These are phyloP conservation scores for Globisporangium spiculum DNA, from an alignment of 352 stramenopile species.

Conservation along the genomic window DNA sequence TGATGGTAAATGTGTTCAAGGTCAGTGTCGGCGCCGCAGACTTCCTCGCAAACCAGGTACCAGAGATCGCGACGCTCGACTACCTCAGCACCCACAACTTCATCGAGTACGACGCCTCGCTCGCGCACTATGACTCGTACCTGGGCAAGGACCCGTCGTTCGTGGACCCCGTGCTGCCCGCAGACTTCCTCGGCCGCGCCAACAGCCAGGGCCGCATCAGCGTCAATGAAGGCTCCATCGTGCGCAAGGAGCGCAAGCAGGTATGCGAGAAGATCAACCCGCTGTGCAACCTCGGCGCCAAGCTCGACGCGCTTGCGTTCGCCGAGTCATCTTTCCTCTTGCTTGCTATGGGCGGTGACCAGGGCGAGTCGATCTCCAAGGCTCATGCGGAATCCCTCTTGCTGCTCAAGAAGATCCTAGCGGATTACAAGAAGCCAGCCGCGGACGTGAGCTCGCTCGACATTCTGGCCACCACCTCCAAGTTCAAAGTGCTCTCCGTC, in stretches of 20 bases:
- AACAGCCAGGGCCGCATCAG: constrained; percentile 10
- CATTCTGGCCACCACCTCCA: constrained; percentile 15
- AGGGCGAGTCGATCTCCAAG: constrained; percentile 17
- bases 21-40: constrained; percentile 9
- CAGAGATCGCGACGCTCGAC: constrained; percentile 6
- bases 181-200: constrained; percentile 15
- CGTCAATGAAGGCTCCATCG: not conserved
- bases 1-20: constrained; percentile 20
- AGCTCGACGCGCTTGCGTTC: constrained; percentile 20
- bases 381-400: constrained; percentile 24
- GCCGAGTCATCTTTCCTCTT: constrained; percentile 30
- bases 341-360: constrained; percentile 16
- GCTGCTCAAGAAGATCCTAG: constrained; percentile 25
- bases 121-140: constrained; percentile 25
- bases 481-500: constrained; percentile 15
- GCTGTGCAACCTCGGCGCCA: constrained; percentile 18
- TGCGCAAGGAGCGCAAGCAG: constrained; percentile 9
- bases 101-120: constrained; percentile 35
- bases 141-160: constrained; percentile 19
- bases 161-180: constrained; percentile 13
- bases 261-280: constrained; percentile 18
- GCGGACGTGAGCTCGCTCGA: constrained; percentile 19
- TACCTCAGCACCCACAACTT: constrained; percentile 23
- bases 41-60: constrained; percentile 4
- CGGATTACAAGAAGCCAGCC: constrained; percentile 22